These are phyloP conservation scores for Pseudogymnoascus sp. DNA, from an alignment of 2,329 filamentous ascomycete genomes.

Conservation along the genomic window DNA sequence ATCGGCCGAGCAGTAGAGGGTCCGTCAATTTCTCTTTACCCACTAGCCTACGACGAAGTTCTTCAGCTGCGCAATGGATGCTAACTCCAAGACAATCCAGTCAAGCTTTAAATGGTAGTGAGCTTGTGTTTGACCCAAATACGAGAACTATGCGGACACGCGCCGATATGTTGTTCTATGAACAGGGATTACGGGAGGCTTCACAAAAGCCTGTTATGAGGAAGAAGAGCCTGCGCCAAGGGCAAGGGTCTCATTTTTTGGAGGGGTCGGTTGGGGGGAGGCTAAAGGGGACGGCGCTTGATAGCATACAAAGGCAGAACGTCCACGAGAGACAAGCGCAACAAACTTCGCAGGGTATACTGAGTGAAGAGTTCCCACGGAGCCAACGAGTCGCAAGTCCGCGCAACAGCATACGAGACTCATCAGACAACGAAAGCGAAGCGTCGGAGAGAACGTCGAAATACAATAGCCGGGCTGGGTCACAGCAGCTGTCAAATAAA, in stretches of 20 bases:
- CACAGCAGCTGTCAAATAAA: slow-evolving; percentile 32
- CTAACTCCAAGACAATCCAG: slow-evolving; percentile 28
- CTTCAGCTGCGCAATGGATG: slow-evolving; percentile 26
- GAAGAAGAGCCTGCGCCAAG: slow-evolving; percentile 32
- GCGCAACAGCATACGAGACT: slow-evolving; percentile 13
- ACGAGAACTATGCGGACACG: slow-evolving; percentile 56
- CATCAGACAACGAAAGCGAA: slow-evolving; percentile 30
- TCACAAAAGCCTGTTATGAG: slow-evolving; percentile 36
- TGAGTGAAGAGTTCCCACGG: slow-evolving; percentile 5
- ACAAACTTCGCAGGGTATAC: background rate
- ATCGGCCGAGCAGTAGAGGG: slow-evolving; percentile 37
- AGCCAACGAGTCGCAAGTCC: slow-evolving; percentile 7
- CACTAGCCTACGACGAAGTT: slow-evolving; percentile 31
- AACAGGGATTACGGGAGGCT: slow-evolving; percentile 38
- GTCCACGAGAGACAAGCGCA: slow-evolving; percentile 1
- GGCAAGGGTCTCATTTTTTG: slow-evolving; percentile 36
- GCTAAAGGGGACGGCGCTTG: slow-evolving; percentile 43
- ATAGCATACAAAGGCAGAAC: slow-evolving; percentile 19
- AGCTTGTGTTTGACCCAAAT: slow-evolving; percentile 59
- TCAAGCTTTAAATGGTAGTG: slow-evolving; percentile 33
- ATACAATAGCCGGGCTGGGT: slow-evolving; percentile 21
- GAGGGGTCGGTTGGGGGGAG: slow-evolving; percentile 49
- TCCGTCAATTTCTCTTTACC: slow-evolving; percentile 51
- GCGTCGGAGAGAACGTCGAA: slow-evolving; percentile 14
- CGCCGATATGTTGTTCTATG: slow-evolving; percentile 38